Evolutionary conservation across 2,329 filamentous ascomycete species (phyloP).

Genomic region (Fusarium floridanum): DNA sequence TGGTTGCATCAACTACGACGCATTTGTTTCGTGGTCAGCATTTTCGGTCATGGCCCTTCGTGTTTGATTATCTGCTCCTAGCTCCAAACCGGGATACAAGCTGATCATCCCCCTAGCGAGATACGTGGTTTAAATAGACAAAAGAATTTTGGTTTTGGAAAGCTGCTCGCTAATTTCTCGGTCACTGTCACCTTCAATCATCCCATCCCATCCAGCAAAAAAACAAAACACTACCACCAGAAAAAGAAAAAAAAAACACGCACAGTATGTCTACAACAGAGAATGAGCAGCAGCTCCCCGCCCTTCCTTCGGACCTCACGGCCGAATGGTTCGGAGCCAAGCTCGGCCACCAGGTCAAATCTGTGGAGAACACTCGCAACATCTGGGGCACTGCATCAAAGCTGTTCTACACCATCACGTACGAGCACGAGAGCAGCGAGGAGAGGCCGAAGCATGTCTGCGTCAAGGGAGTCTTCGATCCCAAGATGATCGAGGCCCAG

Average conservation of each 20-base stretch:
- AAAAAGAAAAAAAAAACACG: not conserved
- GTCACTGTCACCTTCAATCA: not conserved
- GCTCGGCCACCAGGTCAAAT: slow-evolving; percentile 37
- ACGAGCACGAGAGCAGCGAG: slow-evolving; percentile 40
- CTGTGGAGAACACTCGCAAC: slow-evolving; percentile 40
- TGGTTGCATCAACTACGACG: not conserved
- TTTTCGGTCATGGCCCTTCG: not conserved
- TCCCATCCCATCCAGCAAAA: not conserved
- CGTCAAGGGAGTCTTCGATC: slow-evolving; percentile 56
- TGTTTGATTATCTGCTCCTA: not conserved
- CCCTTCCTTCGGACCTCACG: slow-evolving; percentile 38
- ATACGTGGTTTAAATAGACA: not conserved
- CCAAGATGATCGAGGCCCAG: slow-evolving; percentile 46
- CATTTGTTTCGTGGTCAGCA: not conserved
- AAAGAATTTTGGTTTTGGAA: not conserved
- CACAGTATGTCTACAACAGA: slow-evolving; percentile 14
- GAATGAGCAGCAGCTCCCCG: slow-evolving; percentile 32
- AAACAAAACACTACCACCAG: not conserved
- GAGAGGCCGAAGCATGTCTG: slow-evolving; percentile 44
- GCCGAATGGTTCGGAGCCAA: slow-evolving; percentile 42
- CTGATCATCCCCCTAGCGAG: not conserved
- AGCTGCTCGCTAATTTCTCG: not conserved
- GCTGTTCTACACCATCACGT: slow-evolving; percentile 46
- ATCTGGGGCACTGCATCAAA: slow-evolving; percentile 49
- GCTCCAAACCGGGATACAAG: not conserved